These are phyloP conservation scores for Bombardia bombarda DNA, from an alignment of 495 filamentous ascomycete genomes.

Conservation along the genomic window DNA sequence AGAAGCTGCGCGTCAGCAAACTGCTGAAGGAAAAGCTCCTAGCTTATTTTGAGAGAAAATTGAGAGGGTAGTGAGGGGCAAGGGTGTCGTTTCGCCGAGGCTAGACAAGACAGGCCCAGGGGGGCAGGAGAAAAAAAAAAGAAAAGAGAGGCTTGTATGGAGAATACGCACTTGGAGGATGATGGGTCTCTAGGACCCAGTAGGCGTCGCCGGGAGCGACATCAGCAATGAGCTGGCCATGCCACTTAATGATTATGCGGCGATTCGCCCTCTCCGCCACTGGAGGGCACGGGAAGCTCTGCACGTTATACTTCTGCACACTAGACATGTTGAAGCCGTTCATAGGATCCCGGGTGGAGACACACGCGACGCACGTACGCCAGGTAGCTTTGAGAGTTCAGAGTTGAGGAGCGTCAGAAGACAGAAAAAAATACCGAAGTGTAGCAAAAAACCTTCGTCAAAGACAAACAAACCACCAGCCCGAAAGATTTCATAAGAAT, in stretches of 20 bases:
- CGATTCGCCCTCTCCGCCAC: constrained; percentile 39
- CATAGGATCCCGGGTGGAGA: background rate
- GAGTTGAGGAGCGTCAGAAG: too few species aligned
- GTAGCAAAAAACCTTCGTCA: background rate
- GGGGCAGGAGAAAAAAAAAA: background rate
- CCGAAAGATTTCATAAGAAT: background rate
- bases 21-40: background rate
- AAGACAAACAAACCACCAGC: background rate
- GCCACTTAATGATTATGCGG: constrained; percentile 47
- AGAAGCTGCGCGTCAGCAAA: constrained; percentile 1
- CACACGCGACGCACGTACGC: too few species aligned
- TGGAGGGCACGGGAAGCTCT: constrained; percentile 51
- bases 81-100: too few species aligned
- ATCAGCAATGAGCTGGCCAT: constrained; percentile 43
- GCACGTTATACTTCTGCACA: constrained; percentile 46
- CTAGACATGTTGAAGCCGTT: constrained; percentile 15
- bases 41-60: too few species aligned
- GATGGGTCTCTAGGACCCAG: constrained; percentile 54
- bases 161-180: constrained; percentile 41
- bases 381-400: too few species aligned
- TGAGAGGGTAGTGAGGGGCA: too few species aligned
- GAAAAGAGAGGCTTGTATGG: background rate
- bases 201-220: constrained; percentile 41
- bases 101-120: background rate
- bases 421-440: background rate